Percentiles rank a stretch among this genome's conserved stretches.
These are phyloP conservation scores for Petunia secreta DNA, from an alignment of 257 asterid species.

Conservation along the genomic window DNA sequence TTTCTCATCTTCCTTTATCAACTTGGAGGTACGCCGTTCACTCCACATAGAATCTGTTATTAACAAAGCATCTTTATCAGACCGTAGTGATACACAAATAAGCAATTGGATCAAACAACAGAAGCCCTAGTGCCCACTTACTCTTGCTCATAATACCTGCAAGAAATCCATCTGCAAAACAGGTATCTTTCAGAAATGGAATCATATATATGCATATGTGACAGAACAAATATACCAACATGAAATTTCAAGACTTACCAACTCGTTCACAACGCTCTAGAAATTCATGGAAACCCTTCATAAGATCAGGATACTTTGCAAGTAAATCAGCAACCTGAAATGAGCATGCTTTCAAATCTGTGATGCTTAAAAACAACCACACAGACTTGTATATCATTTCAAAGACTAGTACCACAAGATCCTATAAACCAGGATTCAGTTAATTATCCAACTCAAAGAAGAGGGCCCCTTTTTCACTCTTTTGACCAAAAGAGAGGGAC, in stretches of 20 bases:
- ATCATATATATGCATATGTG: conserved; percentile 12
- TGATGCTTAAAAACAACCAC: not conserved
- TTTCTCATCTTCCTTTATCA: conserved; percentile 67
- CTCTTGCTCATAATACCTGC: conserved; percentile 95
- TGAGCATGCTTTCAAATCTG: conserved; percentile 9
- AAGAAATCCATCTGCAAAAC: conserved; percentile 88
- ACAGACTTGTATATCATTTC: not conserved
- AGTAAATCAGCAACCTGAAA: conserved; percentile 83
- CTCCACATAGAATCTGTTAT: conserved; percentile 77
- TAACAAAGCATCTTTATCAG: conserved; percentile 35
- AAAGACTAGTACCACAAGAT: not conserved
- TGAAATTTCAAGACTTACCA: conserved; percentile 52
- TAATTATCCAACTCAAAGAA: conserved; percentile 12
- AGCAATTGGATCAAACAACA: too few relatives aligned
- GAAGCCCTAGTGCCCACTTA: conserved; percentile 41
- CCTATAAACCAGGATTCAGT: not conserved
- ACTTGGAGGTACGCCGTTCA: conserved; percentile 77
- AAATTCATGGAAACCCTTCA: conserved; percentile 86
- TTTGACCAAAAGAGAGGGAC: conserved; percentile 6
- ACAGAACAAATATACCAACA: conserved; percentile 22
- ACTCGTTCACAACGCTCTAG: conserved; percentile 88
- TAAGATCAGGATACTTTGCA: conserved; percentile 89
- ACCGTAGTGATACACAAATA: too few relatives aligned
- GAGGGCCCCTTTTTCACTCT: not conserved
- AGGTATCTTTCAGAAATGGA: conserved; percentile 41